A percentile compares a stretch with the other conserved stretches of the same genome.
phyloP scores from a whole-genome alignment of 2,329 filamentous ascomycete species.

The Hypoxylon sp. region DNA sequence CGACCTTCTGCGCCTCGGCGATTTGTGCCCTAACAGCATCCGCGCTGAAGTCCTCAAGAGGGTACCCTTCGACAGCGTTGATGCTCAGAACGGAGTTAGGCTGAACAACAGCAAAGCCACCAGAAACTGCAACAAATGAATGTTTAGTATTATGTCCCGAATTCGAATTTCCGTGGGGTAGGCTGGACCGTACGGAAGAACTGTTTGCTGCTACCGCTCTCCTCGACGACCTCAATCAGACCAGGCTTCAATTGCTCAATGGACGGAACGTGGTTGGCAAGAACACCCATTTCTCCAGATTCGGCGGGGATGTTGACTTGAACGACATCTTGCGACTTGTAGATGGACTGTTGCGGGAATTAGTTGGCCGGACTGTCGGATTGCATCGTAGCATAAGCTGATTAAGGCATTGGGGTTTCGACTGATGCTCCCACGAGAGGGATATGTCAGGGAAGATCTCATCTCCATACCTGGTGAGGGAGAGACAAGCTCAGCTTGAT shows the following conservation, averaged over 20 bases:
- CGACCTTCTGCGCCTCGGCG: slow-evolving; percentile 95
- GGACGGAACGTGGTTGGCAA: slow-evolving; percentile 97
- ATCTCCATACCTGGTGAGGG: slow-evolving; percentile 91
- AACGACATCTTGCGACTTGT: slow-evolving; percentile 77
- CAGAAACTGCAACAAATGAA: slow-evolving; percentile 74
- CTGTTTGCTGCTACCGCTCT: slow-evolving; percentile 89
- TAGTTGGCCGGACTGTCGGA: slow-evolving; percentile 53
- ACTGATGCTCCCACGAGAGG: slow-evolving; percentile 14
- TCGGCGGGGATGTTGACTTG: slow-evolving; percentile 99
- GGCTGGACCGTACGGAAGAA: slow-evolving; percentile 86
- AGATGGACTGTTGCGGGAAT: slow-evolving; percentile 74
- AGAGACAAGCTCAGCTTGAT: slow-evolving; percentile 98
- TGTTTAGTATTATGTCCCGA: slow-evolving; percentile 37
- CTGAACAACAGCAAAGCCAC: slow-evolving; percentile 96
- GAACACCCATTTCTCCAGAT: slow-evolving; percentile 98
- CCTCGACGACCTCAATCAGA: slow-evolving; percentile 94
- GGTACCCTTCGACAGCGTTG: slow-evolving; percentile 96
- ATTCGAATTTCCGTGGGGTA: slow-evolving; percentile 15
- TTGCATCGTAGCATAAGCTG: slow-evolving; percentile 38
- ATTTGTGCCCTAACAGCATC: slow-evolving; percentile 92
- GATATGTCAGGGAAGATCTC: slow-evolving; percentile 21
- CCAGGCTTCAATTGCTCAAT: slow-evolving; percentile 99
- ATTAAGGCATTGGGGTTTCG: slow-evolving; percentile 13
- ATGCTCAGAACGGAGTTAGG: slow-evolving; percentile 95
- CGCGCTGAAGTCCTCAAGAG: slow-evolving; percentile 94